Evolutionary conservation across 2,329 filamentous ascomycete genomes (phyloP).

Genomic region (Harringtonia aguacate): DNA sequence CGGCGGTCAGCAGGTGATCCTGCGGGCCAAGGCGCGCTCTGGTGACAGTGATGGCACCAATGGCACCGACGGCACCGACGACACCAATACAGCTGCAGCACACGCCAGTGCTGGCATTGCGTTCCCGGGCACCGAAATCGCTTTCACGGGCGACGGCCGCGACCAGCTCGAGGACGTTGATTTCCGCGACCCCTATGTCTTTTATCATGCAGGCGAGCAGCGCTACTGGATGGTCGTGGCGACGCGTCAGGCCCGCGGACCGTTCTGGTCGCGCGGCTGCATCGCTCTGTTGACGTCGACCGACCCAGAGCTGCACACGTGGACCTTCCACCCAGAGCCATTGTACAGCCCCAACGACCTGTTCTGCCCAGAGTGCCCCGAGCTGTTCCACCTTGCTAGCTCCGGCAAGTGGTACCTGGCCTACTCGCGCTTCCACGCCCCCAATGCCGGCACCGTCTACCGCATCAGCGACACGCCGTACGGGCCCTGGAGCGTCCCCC

Average conservation of each 20-base stretch:
- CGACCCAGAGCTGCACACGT: slow-evolving; percentile 16
- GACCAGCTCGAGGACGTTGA: slow-evolving; percentile 21
- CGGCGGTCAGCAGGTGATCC: slow-evolving; percentile 21
- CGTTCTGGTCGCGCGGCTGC: slow-evolving; percentile 24
- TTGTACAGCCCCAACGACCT: slow-evolving; percentile 23
- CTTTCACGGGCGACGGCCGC: slow-evolving; percentile 13
- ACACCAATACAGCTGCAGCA: too few species aligned
- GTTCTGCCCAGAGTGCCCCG: slow-evolving; percentile 25
- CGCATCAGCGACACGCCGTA: slow-evolving; percentile 21
- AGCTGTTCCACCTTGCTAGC: slow-evolving; percentile 22
- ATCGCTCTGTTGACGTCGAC: slow-evolving; percentile 24
- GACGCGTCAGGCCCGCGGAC: slow-evolving; percentile 20
- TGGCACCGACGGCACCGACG: too few species aligned
- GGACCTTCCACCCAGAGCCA: slow-evolving; percentile 20
- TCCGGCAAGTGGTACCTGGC: slow-evolving; percentile 23
- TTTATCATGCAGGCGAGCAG: slow-evolving; percentile 18
- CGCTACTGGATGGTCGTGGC: slow-evolving; percentile 27
- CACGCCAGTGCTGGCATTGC: slow-evolving; percentile 18
- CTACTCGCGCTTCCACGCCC: slow-evolving; percentile 22
- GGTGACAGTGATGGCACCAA: slow-evolving; percentile 9
- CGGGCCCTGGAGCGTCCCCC: slow-evolving; percentile 23
- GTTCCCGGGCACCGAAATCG: slow-evolving; percentile 12
- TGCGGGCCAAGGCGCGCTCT: slow-evolving; percentile 15
- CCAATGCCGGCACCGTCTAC: slow-evolving; percentile 24
- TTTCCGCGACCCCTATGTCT: slow-evolving; percentile 25